phyloP scores from a whole-genome alignment of 148 eudicot genomes.

The Salicornia ramosissima region DNA sequence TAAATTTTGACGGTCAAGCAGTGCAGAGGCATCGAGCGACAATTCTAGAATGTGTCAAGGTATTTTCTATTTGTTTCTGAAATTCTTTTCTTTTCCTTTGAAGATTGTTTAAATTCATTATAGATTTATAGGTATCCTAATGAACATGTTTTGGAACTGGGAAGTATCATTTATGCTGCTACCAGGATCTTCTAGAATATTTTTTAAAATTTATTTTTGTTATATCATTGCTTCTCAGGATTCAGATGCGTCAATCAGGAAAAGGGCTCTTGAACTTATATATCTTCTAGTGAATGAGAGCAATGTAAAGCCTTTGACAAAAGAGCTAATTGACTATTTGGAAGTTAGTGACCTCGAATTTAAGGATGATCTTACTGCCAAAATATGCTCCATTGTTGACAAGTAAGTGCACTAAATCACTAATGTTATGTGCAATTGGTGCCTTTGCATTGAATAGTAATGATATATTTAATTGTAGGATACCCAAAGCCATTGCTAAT shows the following conservation, averaged over 20 bases:
- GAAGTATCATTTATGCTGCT: neutral
- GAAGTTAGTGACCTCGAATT: conserved; percentile 85
- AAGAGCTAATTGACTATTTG: conserved; percentile 84
- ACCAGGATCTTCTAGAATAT: neutral
- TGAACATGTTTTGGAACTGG: neutral
- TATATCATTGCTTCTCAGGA: conserved; percentile 50
- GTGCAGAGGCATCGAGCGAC: conserved; percentile 96
- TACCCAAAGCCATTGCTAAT: neutral
- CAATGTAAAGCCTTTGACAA: conserved; percentile 80
- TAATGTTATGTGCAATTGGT: conserved; percentile 1
- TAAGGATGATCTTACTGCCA: conserved; percentile 86
- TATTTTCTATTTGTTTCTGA: conserved; percentile 26
- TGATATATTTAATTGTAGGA: neutral
- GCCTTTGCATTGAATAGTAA: neutral
- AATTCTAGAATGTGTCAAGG: conserved; percentile 98
- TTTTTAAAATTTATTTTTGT: neutral
- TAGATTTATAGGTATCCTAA: neutral
- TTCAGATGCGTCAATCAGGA: conserved; percentile 95
- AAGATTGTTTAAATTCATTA: neutral
- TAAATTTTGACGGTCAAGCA: conserved; percentile 88
- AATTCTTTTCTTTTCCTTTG: neutral
- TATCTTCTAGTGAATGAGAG: conserved; percentile 91
- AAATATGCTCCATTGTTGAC: conserved; percentile 95
- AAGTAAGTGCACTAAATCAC: conserved; percentile 57
- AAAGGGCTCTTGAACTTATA: conserved; percentile 94